Base-by-base conservation (phyloP, 441 rosid species). In the Melastoma candidum region DNA sequence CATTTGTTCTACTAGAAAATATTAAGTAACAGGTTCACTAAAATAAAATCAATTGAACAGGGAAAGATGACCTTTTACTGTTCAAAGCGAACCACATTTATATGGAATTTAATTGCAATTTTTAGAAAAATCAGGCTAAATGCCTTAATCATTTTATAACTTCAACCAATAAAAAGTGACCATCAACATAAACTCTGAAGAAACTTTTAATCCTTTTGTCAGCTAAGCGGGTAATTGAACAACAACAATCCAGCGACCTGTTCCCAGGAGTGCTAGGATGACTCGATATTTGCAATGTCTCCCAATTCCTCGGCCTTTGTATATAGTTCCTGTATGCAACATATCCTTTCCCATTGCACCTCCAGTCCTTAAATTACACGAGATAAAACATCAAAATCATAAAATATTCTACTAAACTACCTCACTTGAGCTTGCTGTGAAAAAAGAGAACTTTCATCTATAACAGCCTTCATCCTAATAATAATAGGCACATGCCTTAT, bases 271-370 rank as follows among this genome's bases (percentile, higher is more conserved):
- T 88, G 69, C 87, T 83, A n/a, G 63, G 63, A 60, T 60, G 75
- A 73, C 93, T 87, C 41, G 79, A 73, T 57, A 64, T 69, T 58
- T 66, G 82, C 68, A 61, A 17, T 49, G 45, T 71, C 59, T 92
- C 89, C 92, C 96, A 84, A 60, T 92, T 84, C 60, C 85, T 73
- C 48, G 94, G 95, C 80, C 86, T 79, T 47, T 86, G 69, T 12
- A 92, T 88, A 76, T 80, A 82, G 63, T 85, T 92, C 32, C 96
- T 85, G 56, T 79, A 88, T 11, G 94, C 88, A 47, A 73, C 89
- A 59, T 92, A 92, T 7, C 92, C 92, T 72, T 74, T 84, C 11
- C 89, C 92, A 57, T 82, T 87, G 79, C 89, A 85, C 82, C 87
- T 85, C 94, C 98, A 85, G 41, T 85, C 98, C 98, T 90, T 75